Evolutionary conservation across 2,329 filamentous ascomycete genomes (phyloP).

Genomic region (Graphiopsis chlorocephala): DNA sequence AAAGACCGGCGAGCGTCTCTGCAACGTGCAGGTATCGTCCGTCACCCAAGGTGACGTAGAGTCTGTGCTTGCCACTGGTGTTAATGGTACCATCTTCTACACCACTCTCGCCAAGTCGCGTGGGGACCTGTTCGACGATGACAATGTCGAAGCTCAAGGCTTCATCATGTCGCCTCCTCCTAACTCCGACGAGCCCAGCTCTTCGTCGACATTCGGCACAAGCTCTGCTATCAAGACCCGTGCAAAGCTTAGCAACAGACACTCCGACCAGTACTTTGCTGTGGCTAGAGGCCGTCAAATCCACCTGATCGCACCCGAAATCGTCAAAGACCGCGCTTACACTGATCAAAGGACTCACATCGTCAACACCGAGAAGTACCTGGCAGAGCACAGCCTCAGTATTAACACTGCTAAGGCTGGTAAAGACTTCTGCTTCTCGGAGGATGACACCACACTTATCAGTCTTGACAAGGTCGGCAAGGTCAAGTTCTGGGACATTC

Average conservation of each 20-base stretch:
- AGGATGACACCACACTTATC: constrained; percentile 90
- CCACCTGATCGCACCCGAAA: constrained; percentile 71
- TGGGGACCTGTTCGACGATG: constrained; percentile 75
- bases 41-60: constrained; percentile 62
- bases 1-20: constrained; percentile 87
- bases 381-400: constrained; percentile 82
- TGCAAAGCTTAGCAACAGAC: constrained; percentile 81
- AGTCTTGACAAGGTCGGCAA: constrained; percentile 95
- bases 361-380: constrained; percentile 84
- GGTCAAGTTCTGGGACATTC: constrained; percentile 98
- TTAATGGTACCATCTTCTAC: constrained; percentile 98
- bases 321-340: constrained; percentile 51
- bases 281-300: constrained; percentile 96
- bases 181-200: constrained; percentile 83
- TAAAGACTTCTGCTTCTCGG: constrained; percentile 97
- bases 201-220: constrained; percentile 58
- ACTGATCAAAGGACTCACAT: constrained; percentile 51
- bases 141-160: constrained; percentile 77
- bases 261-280: constrained; percentile 83
- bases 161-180: constrained; percentile 86
- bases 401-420: constrained; percentile 97
- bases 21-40: constrained; percentile 77
- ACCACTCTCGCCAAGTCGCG: constrained; percentile 72
- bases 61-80: constrained; percentile 84
- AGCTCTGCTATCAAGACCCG: constrained; percentile 79